Evolutionary conservation across 2,329 filamentous ascomycete genomes (phyloP).

Genomic region (Fusarium humuli): DNA sequence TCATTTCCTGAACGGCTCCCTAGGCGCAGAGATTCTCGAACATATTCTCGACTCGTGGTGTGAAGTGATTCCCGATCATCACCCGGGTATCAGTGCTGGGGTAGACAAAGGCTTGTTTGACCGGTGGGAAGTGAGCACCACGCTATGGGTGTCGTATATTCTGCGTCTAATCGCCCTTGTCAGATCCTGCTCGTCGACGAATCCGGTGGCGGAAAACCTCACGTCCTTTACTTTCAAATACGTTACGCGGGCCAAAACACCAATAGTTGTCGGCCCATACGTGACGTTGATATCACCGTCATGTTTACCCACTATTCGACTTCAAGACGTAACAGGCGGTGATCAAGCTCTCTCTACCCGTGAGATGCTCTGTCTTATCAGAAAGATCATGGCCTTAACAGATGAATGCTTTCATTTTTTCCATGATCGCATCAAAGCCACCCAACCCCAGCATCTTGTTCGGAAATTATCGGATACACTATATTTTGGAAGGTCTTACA

Average conservation of each 20-base stretch:
- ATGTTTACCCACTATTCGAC: conserved; percentile 1
- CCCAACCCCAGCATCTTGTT: conserved; percentile 13
- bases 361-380: conserved; percentile 20
- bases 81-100: not conserved
- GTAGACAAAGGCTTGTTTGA: not conserved
- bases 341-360: not conserved
- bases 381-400: conserved; percentile 13
- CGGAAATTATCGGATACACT: conserved; percentile 4
- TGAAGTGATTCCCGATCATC: not conserved
- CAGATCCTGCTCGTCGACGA: not conserved
- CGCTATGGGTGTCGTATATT: conserved; percentile 29
- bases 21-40: conserved; percentile 21
- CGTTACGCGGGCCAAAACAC: conserved; percentile 3
- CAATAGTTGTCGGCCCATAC: not conserved
- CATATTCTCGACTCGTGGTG: conserved; percentile 16
- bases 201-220: conserved; percentile 4
- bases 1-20: conserved; percentile 10
- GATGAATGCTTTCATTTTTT: conserved; percentile 25
- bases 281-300: conserved; percentile 6
- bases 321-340: not conserved
- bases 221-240: conserved; percentile 8
- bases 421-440: conserved; percentile 4
- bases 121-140: not conserved
- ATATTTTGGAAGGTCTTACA: not conserved
- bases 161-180: conserved; percentile 24